Evolutionary conservation across 106 monocot genomes (phyloP).

Genomic region (Dioscorea zingiberensis): DNA sequence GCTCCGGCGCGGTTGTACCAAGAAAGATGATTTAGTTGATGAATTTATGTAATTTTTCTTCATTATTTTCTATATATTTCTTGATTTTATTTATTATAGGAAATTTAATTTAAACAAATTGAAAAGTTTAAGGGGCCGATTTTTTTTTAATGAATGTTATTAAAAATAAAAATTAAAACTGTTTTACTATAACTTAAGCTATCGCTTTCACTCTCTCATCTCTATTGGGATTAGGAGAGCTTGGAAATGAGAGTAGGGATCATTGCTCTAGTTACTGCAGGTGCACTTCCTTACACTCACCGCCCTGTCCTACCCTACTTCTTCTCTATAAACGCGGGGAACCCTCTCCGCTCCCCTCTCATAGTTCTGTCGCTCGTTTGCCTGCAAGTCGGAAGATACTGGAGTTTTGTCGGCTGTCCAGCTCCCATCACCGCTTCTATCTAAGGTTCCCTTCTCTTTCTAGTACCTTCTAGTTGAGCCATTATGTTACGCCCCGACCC

Average conservation of each 20-base stretch:
- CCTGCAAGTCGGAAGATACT: conserved; percentile 59
- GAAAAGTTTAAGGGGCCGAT: too few relatives aligned
- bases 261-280: conserved; percentile 13
- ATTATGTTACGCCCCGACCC: too few relatives aligned
- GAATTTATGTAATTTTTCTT: not conserved
- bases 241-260: conserved; percentile 12
- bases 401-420: conserved; percentile 58
- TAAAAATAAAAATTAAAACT: too few relatives aligned
- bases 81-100: not conserved
- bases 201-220: too few relatives aligned
- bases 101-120: too few relatives aligned
- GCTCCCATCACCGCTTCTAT: conserved; percentile 42
- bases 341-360: not conserved
- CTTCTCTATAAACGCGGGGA: not conserved
- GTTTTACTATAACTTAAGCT: too few relatives aligned
- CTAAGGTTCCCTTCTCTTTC: conserved; percentile 39
- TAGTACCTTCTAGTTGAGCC: too few relatives aligned
- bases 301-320: not conserved
- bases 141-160: too few relatives aligned
- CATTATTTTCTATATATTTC: not conserved
- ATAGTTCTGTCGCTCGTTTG: conserved; percentile 9
- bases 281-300: conserved; percentile 3
- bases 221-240: too few relatives aligned
- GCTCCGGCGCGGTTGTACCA: not conserved
- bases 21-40: not conserved